Conservation (phyloP, 371 early-diverging fungal species). For the Gilbertella persicaria region DNA sequence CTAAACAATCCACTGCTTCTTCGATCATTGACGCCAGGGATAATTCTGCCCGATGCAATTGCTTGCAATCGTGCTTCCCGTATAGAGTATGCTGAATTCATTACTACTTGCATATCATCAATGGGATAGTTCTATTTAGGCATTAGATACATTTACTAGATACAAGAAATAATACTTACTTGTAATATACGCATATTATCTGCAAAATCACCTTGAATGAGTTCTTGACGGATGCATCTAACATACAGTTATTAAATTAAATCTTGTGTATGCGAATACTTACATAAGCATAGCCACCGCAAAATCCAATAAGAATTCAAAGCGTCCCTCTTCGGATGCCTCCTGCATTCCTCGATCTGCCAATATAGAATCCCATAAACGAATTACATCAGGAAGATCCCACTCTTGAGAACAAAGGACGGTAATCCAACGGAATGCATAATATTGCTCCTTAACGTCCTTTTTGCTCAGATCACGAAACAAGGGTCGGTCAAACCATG, state of each 20-base stretch:
- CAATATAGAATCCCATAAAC: conserved; percentile 84
- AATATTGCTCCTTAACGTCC: conserved; percentile 76
- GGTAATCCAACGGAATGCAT: conserved; percentile 86
- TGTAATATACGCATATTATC: conserved; percentile 71
- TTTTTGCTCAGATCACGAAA: conserved; percentile 68
- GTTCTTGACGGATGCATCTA: conserved; percentile 61
- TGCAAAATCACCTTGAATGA: conserved; percentile 62
- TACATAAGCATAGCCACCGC: conserved; percentile 78
- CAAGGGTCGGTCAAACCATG: conserved; percentile 61
- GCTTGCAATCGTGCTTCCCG: conserved; percentile 42
- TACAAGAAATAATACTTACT: too few species aligned
- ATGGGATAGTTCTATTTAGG: conserved; percentile 53
- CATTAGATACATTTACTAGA: too few species aligned
- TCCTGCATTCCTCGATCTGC: conserved; percentile 59
- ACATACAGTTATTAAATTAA: background rate
- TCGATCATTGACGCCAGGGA: conserved; percentile 43
- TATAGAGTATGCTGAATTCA: conserved; percentile 40
- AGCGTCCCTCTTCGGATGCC: conserved; percentile 38
- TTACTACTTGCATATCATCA: conserved; percentile 49
- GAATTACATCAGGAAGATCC: conserved; percentile 77
- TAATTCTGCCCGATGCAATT: conserved; percentile 26
- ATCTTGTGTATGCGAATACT: conserved; percentile 17
- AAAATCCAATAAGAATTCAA: conserved; percentile 79
- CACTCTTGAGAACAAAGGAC: conserved; percentile 85
- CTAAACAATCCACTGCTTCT: conserved; percentile 31